Conservation (phyloP, 2,329 filamentous ascomycete genomes). For the Arthrobotrys entomopaga region DNA sequence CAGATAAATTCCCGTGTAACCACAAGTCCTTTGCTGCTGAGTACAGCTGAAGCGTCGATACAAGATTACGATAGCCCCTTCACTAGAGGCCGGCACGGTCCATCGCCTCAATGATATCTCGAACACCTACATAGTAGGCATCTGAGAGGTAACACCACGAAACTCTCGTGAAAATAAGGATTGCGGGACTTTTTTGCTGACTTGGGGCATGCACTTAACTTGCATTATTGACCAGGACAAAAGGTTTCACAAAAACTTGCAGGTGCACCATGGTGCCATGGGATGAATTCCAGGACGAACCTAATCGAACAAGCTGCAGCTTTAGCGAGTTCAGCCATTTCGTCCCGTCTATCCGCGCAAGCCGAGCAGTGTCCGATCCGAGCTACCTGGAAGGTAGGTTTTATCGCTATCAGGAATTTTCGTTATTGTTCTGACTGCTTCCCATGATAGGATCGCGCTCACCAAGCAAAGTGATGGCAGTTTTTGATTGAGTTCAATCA, state of each 20-base stretch:
- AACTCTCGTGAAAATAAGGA: not conserved
- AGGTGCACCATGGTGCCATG: not conserved
- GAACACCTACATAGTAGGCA: too few species aligned
- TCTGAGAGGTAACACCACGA: too few species aligned
- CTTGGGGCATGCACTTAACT: not conserved
- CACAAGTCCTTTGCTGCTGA: too few species aligned
- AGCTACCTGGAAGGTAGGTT: too few species aligned
- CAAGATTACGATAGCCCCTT: too few species aligned
- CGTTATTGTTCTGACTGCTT: not conserved
- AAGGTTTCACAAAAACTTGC: constrained; percentile 15
- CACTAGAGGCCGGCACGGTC: too few species aligned
- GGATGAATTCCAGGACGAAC: constrained; percentile 14
- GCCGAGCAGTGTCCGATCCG: constrained; percentile 12
- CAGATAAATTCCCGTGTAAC: too few species aligned
- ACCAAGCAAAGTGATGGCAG: too few species aligned
- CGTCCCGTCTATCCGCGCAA: constrained; percentile 52
- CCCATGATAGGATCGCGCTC: not conserved
- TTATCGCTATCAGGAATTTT: constrained; percentile 14
- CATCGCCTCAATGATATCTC: too few species aligned
- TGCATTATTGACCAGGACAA: constrained; percentile 28
- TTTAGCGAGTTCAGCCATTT: constrained; percentile 51
- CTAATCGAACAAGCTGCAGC: constrained; percentile 11
- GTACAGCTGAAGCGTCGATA: too few species aligned
- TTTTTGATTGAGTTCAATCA: too few species aligned
- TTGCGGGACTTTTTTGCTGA: constrained; percentile 33